Evolutionary conservation across 495 filamentous ascomycete genomes (phyloP).

Genomic region (Penicillium turbatum): DNA sequence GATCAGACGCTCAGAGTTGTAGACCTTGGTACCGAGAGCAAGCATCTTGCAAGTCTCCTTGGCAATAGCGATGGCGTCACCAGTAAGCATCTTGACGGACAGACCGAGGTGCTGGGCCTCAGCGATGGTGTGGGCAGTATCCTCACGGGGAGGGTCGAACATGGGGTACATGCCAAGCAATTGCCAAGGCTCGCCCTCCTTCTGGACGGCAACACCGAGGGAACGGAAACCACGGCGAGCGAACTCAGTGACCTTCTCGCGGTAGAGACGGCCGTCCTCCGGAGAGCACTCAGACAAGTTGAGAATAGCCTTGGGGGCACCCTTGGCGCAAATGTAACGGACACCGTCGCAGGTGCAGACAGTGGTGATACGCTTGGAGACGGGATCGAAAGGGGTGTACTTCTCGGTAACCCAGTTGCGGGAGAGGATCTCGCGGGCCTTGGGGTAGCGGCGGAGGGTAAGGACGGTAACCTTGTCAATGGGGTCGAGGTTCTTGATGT

Average conservation of each 20-base stretch:
- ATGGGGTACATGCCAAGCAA: constrained; percentile 72
- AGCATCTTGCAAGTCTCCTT: constrained; percentile 82
- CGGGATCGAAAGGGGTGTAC: constrained; percentile 74
- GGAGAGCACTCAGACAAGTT: constrained; percentile 60
- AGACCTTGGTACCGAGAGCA: constrained; percentile 71
- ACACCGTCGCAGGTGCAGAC: constrained; percentile 63
- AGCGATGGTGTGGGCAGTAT: constrained; percentile 72
- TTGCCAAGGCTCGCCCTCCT: constrained; percentile 63
- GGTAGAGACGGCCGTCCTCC: constrained; percentile 61
- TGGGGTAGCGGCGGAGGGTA: constrained; percentile 69
- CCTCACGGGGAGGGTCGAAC: constrained; percentile 75
- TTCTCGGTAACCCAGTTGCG: constrained; percentile 70
- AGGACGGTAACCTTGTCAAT: constrained; percentile 75
- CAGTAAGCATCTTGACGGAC: constrained; percentile 74
- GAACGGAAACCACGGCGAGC: constrained; percentile 79
- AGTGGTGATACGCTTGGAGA: constrained; percentile 72
- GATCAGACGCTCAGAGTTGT: constrained; percentile 71
- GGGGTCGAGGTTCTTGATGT: constrained; percentile 71
- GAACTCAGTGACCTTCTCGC: constrained; percentile 66
- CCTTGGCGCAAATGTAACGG: constrained; percentile 65
- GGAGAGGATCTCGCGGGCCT: constrained; percentile 63
- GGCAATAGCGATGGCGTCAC: constrained; percentile 74
- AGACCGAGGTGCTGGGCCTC: constrained; percentile 74
- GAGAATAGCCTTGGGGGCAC: constrained; percentile 70
- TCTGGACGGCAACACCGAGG: constrained; percentile 68